Base-by-base conservation (phyloP, 1,284 basidiomycete genomes). In the Ustilago shanxiensis region DNA sequence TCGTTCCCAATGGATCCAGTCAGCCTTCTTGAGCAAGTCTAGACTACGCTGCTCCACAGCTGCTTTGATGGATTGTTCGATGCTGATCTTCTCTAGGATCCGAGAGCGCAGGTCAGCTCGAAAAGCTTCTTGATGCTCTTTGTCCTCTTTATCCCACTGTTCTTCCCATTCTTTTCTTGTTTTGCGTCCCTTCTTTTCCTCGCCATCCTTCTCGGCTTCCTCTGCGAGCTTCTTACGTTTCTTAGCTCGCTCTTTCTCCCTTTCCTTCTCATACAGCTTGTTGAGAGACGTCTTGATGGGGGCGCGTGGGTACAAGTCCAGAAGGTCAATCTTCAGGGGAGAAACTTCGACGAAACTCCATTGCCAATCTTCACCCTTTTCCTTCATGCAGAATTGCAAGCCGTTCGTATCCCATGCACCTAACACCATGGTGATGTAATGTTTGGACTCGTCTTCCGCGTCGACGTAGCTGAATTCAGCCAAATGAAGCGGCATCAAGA, bases 401-500 rank as follows among this genome's bases (percentile, higher is more conserved):
- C 65, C 73, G 10, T 52, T 67, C 14, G 58, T 41, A 18, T 77
- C 69, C 74, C 74, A 77, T 11, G 60, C 75, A 3, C 71, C 75
- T 14, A 73, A 24, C 14, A 73, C 75, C 35, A 66, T 55, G 10
- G 71, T 77, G 47, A 77, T 41, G 28, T 37, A 31, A 9, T 62
- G 57, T 22, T 8, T 35, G 4, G 28, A 11, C 11, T 58, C 67
- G 14, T 55, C 67, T 9, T 60, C 57, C 28, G 31, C 18, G 11
- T 70, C 61, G 18, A 31, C 41, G 29, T 71, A 77, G 63, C 66
- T 67, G 54, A 60, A 70, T 16, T 73, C 58, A 10, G 71, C 71
- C 63, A 77, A 45, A 41, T 77, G 71, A 3, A 77, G 50, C 26
- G 75, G 75, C 67, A 77, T 73, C 28, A 77, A 57, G 41, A 77